A percentile compares a stretch with the other conserved stretches of the same genome.
phyloP scores from a whole-genome alignment of 2,329 filamentous ascomycete species.

The Dactylellina haptotyla region DNA sequence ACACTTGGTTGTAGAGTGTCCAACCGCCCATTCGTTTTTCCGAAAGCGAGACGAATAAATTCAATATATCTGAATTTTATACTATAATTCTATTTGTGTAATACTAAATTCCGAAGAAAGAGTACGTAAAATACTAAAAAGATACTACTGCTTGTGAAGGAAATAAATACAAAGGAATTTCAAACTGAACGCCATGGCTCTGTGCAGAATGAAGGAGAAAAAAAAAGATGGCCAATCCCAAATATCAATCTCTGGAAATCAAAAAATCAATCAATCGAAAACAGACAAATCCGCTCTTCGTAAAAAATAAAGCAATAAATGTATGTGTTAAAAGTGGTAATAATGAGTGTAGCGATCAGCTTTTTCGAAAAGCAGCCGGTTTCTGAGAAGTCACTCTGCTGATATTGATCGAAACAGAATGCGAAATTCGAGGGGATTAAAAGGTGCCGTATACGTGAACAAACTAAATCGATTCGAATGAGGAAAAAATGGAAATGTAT shows the following conservation, averaged over 20 bases:
- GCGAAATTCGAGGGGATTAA: background rate
- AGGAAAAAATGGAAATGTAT: conserved; percentile 1
- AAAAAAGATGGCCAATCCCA: conserved; percentile 9
- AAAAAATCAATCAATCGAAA: conserved; percentile 1
- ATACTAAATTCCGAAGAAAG: background rate
- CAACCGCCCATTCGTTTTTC: too few relatives aligned
- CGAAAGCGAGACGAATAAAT: too few relatives aligned
- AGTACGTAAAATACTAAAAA: background rate
- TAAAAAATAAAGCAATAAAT: conserved; percentile 46
- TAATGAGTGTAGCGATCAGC: conserved; percentile 44
- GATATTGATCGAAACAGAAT: conserved; percentile 13
- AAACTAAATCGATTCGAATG: too few relatives aligned
- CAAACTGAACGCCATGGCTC: conserved; percentile 35
- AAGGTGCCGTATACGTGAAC: conserved; percentile 3
- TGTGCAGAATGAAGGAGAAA: conserved; percentile 17
- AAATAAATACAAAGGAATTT: background rate
- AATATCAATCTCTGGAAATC: conserved; percentile 20
- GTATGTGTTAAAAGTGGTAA: conserved; percentile 14
- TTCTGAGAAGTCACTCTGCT: conserved; percentile 32
- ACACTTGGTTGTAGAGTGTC: too few relatives aligned
- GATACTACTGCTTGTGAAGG: background rate
- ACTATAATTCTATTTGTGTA: background rate
- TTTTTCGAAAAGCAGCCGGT: conserved; percentile 52
- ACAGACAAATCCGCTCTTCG: conserved; percentile 28
- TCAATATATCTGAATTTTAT: background rate